Evolutionary conservation across 768 basidiomycete species (phyloP).

Genomic region (Cubamyces sp.): DNA sequence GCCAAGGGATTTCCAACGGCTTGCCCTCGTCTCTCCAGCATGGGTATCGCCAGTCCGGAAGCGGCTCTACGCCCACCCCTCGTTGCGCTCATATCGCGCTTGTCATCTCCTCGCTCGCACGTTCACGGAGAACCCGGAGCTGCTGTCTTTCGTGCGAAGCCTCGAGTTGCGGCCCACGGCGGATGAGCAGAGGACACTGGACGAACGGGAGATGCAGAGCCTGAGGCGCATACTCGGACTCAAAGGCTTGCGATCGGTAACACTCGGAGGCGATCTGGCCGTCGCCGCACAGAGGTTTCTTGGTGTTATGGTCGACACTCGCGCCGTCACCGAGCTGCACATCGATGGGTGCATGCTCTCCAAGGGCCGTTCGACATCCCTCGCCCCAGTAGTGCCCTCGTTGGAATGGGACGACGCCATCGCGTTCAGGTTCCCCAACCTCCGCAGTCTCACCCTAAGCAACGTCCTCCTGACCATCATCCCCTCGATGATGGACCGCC

Average conservation of each 20-base stretch:
- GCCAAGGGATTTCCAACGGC: conserved; percentile 51
- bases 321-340: conserved; percentile 46
- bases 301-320: conserved; percentile 44
- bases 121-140: conserved; percentile 41
- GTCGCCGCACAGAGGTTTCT: conserved; percentile 53
- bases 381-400: conserved; percentile 36
- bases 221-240: conserved; percentile 47
- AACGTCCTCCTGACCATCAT: conserved; percentile 49
- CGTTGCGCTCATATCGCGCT: conserved; percentile 45
- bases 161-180: conserved; percentile 45
- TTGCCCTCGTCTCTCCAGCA: conserved; percentile 53
- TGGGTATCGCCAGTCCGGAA: conserved; percentile 51
- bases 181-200: conserved; percentile 20
- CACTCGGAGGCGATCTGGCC: conserved; percentile 52
- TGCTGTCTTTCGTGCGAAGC: conserved; percentile 44
- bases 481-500: conserved; percentile 39
- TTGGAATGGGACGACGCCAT: conserved; percentile 59
- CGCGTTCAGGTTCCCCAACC: conserved; percentile 48
- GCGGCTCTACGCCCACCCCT: conserved; percentile 50
- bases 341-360: conserved; percentile 47
- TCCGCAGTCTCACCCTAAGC: conserved; percentile 47
- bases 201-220: conserved; percentile 39
- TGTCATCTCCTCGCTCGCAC: conserved; percentile 48
- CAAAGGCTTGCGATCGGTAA: conserved; percentile 46
- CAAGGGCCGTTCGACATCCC: conserved; percentile 27